Conservation (phyloP, 768 basidiomycete species). For the Mrakia gelida region DNA sequence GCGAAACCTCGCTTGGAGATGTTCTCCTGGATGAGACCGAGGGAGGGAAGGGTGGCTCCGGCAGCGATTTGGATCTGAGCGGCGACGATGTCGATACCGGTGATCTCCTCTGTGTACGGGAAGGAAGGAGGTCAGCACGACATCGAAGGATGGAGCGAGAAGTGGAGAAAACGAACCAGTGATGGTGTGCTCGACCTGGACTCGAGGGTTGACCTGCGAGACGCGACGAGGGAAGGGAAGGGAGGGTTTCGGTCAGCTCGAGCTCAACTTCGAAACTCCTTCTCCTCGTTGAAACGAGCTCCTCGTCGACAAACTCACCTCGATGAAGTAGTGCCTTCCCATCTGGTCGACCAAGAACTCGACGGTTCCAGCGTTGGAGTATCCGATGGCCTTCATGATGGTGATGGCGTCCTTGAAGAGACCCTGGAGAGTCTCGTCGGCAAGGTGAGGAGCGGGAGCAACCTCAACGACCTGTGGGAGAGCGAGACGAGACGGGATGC, state of each 20-base stretch:
- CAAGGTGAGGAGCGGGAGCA: constrained; percentile 89
- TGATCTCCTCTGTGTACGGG: constrained; percentile 81
- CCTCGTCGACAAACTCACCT: constrained; percentile 53
- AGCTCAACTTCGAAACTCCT: neutral
- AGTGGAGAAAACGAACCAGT: constrained; percentile 58
- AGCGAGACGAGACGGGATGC: neutral
- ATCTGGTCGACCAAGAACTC: constrained; percentile 97
- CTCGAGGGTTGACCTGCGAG: constrained; percentile 56
- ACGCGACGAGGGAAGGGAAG: neutral
- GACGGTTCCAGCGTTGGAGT: constrained; percentile 94
- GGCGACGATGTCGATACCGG: constrained; percentile 97
- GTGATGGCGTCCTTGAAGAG: constrained; percentile 89
- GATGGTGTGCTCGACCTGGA: constrained; percentile 99
- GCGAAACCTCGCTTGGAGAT: constrained; percentile 95
- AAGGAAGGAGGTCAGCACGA: constrained; percentile 12
- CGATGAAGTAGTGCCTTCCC: constrained; percentile 97
- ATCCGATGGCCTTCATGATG: constrained; percentile 85
- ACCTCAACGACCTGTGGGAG: constrained; percentile 75
- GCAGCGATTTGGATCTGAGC: constrained; percentile 99
- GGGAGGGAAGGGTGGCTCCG: constrained; percentile 88
- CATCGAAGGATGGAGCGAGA: constrained; percentile 5
- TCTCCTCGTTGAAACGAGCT: too few relatives aligned
- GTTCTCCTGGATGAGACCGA: constrained; percentile 91
- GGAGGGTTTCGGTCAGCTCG: neutral
- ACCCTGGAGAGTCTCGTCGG: constrained; percentile 82